Base-by-base conservation (phyloP, 2,329 filamentous ascomycete genomes). In the Cladorrhinum sp. region DNA sequence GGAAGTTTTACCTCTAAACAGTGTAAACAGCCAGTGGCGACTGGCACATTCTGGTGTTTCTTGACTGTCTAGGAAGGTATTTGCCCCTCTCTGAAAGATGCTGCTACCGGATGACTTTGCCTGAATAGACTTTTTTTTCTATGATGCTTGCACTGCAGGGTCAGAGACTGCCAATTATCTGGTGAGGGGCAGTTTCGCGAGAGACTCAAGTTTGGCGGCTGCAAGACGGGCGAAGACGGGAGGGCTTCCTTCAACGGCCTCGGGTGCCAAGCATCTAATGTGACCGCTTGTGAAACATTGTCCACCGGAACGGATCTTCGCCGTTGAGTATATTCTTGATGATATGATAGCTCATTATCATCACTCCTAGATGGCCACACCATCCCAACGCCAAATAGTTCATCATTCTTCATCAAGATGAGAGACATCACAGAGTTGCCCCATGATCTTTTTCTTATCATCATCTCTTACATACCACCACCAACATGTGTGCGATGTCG, bases 381-480 rank as follows among this genome's bases (percentile, higher is more conserved):
- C n/a, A n/a, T n/a, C n/a, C n/a, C n/a, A n/a, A n/a, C n/a, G n/a
- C n/a, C n/a, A n/a, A n/a, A n/a, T n/a, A n/a, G n/a, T n/a, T n/a
- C n/a, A n/a, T 29, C 25, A 29, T 4, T n/a, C 25, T 29, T 29
- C 5, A 29, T 20, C 58, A 68, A 58, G n/a, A 69, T 68, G 67
- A 68, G 62, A 71, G 72, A 76, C 62, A 71, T 81, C 27, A 74
- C 73, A 9, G 71, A 77, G 16, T 74, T 88, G 41, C 84, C 85
- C n/a, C 77, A 79, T 65, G 83, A 85, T 56, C 69, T 88, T 51
- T 86, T 88, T 65, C 75, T 85, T 61, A 75, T 85, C 53, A 73
- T 88, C 57, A 61, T 82, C 36, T 73, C 67, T 2, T 69, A 80
- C 64, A 74, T 88, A 16, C 70, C 78, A 0, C 77, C 84, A 2